These are phyloP conservation scores for Corylus heterophylla DNA, from an alignment of 306 rosid genomes.

Conservation along the genomic window DNA sequence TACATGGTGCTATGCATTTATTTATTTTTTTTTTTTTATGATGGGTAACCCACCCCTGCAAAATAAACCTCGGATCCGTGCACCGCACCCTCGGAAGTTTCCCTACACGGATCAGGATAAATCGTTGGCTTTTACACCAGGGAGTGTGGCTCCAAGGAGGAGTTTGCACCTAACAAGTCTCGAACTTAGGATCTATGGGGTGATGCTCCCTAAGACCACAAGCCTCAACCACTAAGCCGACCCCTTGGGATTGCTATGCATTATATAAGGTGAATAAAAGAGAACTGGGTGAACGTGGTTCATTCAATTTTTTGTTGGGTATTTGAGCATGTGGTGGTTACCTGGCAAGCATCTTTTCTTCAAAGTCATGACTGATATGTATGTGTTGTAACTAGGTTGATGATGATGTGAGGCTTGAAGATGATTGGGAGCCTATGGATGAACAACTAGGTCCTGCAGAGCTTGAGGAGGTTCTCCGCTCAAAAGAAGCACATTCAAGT, in stretches of 20 bases:
- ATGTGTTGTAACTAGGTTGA: constrained; percentile 55
- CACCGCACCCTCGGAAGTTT: too few relatives aligned
- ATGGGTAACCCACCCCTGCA: too few relatives aligned
- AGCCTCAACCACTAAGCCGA: too few relatives aligned
- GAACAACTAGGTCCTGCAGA: constrained; percentile 72
- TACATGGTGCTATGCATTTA: neutral
- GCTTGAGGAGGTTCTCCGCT: constrained; percentile 80
- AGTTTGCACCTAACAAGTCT: too few relatives aligned
- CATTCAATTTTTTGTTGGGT: constrained; percentile 15
- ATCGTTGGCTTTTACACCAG: too few relatives aligned
- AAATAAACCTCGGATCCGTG: too few relatives aligned
- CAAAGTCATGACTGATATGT: constrained; percentile 17
- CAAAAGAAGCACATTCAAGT: constrained; percentile 88
- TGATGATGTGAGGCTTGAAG: constrained; percentile 88
- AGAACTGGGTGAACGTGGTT: constrained; percentile 4
- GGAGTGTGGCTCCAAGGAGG: too few relatives aligned
- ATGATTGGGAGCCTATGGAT: constrained; percentile 98
- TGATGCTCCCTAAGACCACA: too few relatives aligned
- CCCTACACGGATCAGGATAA: too few relatives aligned
- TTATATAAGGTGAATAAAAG: neutral
- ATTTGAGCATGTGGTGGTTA: neutral
- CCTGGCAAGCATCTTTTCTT: constrained; percentile 17
- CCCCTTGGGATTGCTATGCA: neutral
- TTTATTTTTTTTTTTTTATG: too few relatives aligned
- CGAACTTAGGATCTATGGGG: too few relatives aligned